A percentile compares a stretch with the other conserved stretches of the same genome.
Conservation (phyloP, 352 stramenopile species). For the Phytophthora nicotianae region DNA sequence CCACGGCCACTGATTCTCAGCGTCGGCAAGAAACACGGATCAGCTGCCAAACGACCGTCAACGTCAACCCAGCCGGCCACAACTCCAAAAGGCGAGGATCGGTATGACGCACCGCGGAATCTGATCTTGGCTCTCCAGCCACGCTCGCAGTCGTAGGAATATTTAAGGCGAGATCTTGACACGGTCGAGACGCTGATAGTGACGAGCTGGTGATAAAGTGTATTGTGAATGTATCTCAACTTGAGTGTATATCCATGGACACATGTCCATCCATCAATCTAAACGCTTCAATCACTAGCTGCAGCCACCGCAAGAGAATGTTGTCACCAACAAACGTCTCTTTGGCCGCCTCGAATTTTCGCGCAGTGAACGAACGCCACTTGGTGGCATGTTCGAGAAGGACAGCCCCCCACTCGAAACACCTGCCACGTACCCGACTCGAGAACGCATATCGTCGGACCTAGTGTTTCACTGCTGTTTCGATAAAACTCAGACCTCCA, state of each 20-base stretch:
- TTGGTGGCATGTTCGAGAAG: conserved; percentile 20
- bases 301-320: background rate
- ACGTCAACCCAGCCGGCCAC: background rate
- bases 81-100: conserved; percentile 26
- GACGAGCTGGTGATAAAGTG: background rate
- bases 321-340: background rate
- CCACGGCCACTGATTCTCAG: conserved; percentile 15
- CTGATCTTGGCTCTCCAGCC: conserved; percentile 34
- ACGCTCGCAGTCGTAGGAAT: conserved; percentile 31
- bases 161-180: conserved; percentile 27
- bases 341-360: conserved; percentile 14
- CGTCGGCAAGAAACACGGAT: background rate
- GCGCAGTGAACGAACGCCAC: background rate
- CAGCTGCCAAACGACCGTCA: conserved; percentile 8
- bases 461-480: background rate
- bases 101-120: conserved; percentile 30
- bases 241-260: background rate
- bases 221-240: conserved; percentile 6
- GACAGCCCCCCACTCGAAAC: conserved; percentile 2
- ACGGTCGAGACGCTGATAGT: conserved; percentile 1
- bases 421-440: conserved; percentile 14
- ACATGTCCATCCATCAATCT: conserved; percentile 4
- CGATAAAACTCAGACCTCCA: conserved; percentile 24
- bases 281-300: background rate
- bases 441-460: conserved; percentile 26